phyloP scores from a whole-genome alignment of 768 basidiomycete species.

The Pleurotus pulmonarius region DNA sequence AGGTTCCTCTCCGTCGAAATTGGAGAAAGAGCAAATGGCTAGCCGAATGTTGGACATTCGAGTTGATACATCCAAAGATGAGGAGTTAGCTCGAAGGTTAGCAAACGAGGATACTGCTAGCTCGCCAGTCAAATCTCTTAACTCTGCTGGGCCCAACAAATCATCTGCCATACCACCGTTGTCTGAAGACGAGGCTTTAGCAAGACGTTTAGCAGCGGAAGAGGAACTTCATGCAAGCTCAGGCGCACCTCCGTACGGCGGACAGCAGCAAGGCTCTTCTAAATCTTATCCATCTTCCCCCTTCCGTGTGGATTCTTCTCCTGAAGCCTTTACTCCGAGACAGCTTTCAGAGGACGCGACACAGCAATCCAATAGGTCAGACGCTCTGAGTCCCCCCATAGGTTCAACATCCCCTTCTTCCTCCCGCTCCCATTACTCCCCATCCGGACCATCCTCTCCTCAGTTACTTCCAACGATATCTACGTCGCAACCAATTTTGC shows the following conservation, averaged over 20 bases:
- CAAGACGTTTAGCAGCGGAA: constrained; percentile 15
- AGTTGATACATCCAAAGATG: constrained; percentile 8
- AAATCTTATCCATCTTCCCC: not conserved
- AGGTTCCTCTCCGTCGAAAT: not conserved
- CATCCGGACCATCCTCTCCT: not conserved
- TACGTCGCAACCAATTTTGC: not conserved
- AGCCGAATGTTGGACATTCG: not conserved
- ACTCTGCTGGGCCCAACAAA: constrained; percentile 10
- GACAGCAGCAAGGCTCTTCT: not conserved
- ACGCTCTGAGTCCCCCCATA: not conserved
- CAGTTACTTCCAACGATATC: not conserved
- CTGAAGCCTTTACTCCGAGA: constrained; percentile 38
- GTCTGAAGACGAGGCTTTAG: constrained; percentile 24
- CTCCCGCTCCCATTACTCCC: not conserved
- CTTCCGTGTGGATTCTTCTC: no score
- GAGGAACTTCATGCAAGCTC: constrained; percentile 1
- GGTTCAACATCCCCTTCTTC: not conserved
- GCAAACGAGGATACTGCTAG: constrained; percentile 1
- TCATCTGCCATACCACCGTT: constrained; percentile 17
- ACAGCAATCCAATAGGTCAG: not conserved
- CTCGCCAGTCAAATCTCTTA: not conserved
- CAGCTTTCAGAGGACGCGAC: constrained; percentile 13
- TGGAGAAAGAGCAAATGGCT: not conserved
- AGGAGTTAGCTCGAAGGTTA: constrained; percentile 9
- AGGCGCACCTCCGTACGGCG: not conserved